phyloP scores from a whole-genome alignment of 140 eudicot species.

The Anethum foeniculum region DNA sequence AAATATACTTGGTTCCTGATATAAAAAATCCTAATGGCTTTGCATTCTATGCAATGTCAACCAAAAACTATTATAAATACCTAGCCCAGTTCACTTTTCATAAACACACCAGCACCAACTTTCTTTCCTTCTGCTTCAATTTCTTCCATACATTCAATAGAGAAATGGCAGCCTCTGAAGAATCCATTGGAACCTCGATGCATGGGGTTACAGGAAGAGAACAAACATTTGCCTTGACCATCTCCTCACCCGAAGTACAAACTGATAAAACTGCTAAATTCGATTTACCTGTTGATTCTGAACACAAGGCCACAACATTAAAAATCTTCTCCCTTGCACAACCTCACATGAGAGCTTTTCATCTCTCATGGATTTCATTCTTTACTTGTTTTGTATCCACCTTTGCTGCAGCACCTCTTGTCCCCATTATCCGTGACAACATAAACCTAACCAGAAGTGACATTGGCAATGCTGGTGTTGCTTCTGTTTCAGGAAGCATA shows the following conservation, averaged over 20 bases:
- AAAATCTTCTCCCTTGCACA: slow-evolving; percentile 5
- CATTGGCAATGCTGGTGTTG: slow-evolving; percentile 12
- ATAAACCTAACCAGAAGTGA: slow-evolving; percentile 4
- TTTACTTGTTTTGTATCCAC: slow-evolving; percentile 1
- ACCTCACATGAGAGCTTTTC: slow-evolving; percentile 9
- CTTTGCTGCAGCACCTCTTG: slow-evolving; percentile 8
- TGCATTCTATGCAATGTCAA: slow-evolving; percentile 1
- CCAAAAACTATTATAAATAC: background rate
- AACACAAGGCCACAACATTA: background rate
- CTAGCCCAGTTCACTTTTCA: background rate
- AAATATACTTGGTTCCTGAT: background rate
- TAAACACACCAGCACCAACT: slow-evolving; percentile 5
- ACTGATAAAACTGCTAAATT: background rate
- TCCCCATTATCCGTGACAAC: slow-evolving; percentile 3
- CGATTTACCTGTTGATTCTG: slow-evolving; percentile 11
- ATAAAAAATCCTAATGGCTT: background rate
- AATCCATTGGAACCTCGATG: slow-evolving; percentile 28
- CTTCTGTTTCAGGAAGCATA: slow-evolving; percentile 11
- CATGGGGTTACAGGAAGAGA: slow-evolving; percentile 34
- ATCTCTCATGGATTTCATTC: slow-evolving; percentile 7
- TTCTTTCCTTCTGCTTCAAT: background rate
- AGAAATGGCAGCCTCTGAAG: slow-evolving; percentile 7
- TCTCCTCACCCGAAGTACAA: background rate
- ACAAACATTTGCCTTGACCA: slow-evolving; percentile 10
- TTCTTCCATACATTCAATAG: background rate